phyloP scores from a whole-genome alignment of 202 grass and related monocot genomes.

The Tripidium arundinaceum region DNA sequence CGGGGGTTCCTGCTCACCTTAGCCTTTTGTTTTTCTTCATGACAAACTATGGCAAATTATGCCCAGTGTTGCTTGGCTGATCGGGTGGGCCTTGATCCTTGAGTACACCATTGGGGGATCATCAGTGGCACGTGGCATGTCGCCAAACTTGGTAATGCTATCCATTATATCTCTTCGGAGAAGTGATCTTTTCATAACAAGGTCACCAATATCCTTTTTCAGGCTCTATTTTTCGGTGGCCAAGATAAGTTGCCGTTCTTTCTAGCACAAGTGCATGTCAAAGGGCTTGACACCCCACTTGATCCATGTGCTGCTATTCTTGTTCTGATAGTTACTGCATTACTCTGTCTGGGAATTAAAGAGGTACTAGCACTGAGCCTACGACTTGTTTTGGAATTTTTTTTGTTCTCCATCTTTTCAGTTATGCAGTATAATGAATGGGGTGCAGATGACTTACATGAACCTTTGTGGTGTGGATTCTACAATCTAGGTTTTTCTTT shows the following conservation, averaged over 20 bases:
- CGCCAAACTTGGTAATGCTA: slow-evolving; percentile 75
- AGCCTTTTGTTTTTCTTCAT: slow-evolving; percentile 5
- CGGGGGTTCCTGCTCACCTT: background rate
- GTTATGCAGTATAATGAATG: background rate
- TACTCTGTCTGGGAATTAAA: no score
- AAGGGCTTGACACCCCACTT: no score
- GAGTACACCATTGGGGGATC: slow-evolving; percentile 84
- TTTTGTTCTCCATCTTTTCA: background rate
- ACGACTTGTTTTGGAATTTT: background rate
- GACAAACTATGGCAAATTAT: slow-evolving; percentile 39
- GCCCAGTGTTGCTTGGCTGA: slow-evolving; percentile 81
- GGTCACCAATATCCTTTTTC: background rate
- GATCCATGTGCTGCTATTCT: no score
- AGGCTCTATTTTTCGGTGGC: slow-evolving; percentile 90
- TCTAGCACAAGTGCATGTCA: no score
- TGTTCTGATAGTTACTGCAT: no score
- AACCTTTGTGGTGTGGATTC: background rate
- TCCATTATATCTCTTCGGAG: slow-evolving; percentile 2
- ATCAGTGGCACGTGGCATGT: slow-evolving; percentile 82
- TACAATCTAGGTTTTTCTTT: background rate
- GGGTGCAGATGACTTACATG: background rate
- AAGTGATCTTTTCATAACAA: slow-evolving; percentile 7
- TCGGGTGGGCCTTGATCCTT: slow-evolving; percentile 88
- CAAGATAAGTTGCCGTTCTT: no score
- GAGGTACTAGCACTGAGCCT: no score